phyloP scores from a whole-genome alignment of 305 asterid genomes.

The Rubia peregrina region DNA sequence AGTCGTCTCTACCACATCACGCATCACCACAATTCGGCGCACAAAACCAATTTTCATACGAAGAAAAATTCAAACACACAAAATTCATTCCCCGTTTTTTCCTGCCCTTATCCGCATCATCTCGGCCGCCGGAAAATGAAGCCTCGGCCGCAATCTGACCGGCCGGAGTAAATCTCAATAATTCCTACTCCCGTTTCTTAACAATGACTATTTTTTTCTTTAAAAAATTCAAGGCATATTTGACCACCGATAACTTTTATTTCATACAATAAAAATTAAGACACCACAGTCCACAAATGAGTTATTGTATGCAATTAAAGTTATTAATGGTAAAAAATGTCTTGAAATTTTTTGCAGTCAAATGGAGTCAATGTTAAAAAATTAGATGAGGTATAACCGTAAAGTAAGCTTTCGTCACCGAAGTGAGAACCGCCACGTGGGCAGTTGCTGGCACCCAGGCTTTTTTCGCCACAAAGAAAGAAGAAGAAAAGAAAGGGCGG shows the following conservation, averaged over 20 bases:
- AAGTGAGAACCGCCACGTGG: conserved; percentile 22
- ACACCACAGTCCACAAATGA: no score
- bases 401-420: conserved; percentile 16
- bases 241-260: no score
- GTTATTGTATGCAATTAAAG: no score
- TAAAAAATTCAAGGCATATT: no score
- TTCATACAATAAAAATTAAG: no score
- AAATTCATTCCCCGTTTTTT: not conserved
- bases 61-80: not conserved
- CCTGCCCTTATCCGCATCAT: not conserved
- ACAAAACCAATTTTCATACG: not conserved
- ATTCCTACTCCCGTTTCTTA: no score
- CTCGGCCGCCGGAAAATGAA: no score
- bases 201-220: no score
- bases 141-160: not conserved
- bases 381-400: no score
- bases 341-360: no score
- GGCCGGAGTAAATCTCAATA: not conserved
- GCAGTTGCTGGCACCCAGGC: conserved; percentile 20
- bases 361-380: no score
- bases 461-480: conserved; percentile 1
- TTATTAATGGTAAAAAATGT: no score
- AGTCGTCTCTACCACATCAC: not conserved
- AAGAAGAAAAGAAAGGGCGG: not conserved
- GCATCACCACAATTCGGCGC: not conserved